These are phyloP conservation scores for Ambrosiella cleistominuta DNA, from an alignment of 2,329 filamentous ascomycete species.

Conservation along the genomic window DNA sequence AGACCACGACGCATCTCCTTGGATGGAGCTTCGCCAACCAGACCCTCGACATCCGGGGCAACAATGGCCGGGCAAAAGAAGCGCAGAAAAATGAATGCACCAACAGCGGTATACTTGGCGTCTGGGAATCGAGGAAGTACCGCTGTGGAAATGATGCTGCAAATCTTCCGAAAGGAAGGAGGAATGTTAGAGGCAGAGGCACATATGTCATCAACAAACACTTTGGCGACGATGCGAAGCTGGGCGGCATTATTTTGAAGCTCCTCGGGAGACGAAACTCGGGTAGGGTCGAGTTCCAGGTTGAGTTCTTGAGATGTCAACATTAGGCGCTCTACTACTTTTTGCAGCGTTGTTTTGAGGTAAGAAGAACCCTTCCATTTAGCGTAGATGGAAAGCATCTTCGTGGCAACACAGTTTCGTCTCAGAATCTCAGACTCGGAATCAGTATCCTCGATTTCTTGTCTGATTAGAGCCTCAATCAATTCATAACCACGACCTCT, in stretches of 20 bases:
- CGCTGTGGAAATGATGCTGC: conserved; percentile 48
- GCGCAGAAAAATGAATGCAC: conserved; percentile 52
- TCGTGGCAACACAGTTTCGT: conserved; percentile 54
- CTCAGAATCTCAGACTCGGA: conserved; percentile 50
- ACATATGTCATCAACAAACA: conserved; percentile 55
- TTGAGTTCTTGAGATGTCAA: conserved; percentile 49
- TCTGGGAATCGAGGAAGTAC: conserved; percentile 48
- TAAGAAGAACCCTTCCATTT: conserved; percentile 53
- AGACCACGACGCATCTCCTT: conserved; percentile 53
- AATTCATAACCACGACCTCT: conserved; percentile 45
- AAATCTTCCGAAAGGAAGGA: conserved; percentile 47
- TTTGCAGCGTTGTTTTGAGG: conserved; percentile 45
- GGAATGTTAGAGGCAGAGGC: conserved; percentile 44
- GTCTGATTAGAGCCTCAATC: conserved; percentile 48
- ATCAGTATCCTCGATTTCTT: conserved; percentile 52
- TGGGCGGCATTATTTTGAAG: conserved; percentile 49
- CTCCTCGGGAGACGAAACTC: conserved; percentile 42
- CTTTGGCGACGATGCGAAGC: conserved; percentile 48
- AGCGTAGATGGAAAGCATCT: conserved; percentile 53
- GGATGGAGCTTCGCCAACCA: conserved; percentile 42
- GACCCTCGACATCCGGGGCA: conserved; percentile 47
- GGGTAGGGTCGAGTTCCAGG: conserved; percentile 47
- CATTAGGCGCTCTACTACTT: conserved; percentile 48
- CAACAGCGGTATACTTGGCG: conserved; percentile 54
- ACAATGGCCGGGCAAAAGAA: conserved; percentile 60